Conservation (phyloP, 208 protist species). For the Angomonas ambiguus region DNA sequence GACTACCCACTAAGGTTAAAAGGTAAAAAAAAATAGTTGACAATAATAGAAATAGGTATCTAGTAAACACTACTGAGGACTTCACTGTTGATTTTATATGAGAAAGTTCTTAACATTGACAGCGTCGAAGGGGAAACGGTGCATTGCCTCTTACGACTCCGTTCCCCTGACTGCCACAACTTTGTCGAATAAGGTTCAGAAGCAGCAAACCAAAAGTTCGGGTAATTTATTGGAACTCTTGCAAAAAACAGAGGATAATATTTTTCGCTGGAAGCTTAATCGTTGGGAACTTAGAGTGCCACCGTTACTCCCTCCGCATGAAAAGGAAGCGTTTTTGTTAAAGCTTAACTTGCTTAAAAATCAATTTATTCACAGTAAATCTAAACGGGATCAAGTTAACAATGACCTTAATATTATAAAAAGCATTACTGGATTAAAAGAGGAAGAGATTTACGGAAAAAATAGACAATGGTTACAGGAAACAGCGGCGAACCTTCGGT, state of each 20-base stretch:
- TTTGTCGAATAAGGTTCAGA: background rate
- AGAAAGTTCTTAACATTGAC: background rate
- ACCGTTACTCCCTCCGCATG: conserved; percentile 26
- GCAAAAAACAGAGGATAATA: conserved; percentile 44
- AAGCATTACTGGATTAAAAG: conserved; percentile 34
- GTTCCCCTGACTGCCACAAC: background rate
- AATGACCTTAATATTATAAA: conserved; percentile 45
- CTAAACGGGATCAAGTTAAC: conserved; percentile 33
- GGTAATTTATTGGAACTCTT: conserved; percentile 29
- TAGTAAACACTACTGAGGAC: background rate
- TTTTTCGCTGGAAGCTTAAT: conserved; percentile 74
- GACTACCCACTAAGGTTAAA: background rate
- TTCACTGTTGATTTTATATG: background rate
- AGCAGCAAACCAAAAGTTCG: background rate
- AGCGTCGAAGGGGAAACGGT: background rate
- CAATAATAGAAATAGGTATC: background rate
- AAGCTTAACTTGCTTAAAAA: conserved; percentile 67
- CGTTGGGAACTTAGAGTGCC: conserved; percentile 84
- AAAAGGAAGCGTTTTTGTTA: conserved; percentile 54
- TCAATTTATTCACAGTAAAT: conserved; percentile 37
- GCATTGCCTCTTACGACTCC: background rate
- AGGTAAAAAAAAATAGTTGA: background rate
- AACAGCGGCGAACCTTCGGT: conserved; percentile 66
- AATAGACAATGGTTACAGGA: conserved; percentile 78
- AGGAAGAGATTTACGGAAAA: conserved; percentile 45